These are phyloP conservation scores for Sphagnum tenellum DNA, from an alignment of 225 moss, liverwort and hornwort genomes.

Conservation along the genomic window DNA sequence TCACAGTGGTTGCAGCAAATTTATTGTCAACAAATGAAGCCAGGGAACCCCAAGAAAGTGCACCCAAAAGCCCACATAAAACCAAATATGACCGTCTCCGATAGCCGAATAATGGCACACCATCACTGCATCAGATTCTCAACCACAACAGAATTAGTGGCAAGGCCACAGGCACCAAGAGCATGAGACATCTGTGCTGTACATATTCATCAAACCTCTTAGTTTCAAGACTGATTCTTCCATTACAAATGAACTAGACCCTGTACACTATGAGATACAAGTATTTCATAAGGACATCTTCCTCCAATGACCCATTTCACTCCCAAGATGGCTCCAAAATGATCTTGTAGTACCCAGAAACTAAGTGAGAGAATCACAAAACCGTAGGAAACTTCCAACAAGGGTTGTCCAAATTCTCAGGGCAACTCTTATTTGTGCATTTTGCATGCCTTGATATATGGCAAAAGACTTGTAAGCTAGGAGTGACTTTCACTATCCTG, in stretches of 20 bases:
- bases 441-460: too few relatives aligned
- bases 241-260: neutral
- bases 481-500: too few relatives aligned
- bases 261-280: neutral
- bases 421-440: too few relatives aligned
- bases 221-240: too few relatives aligned
- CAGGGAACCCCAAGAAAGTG: slow-evolving; percentile 45
- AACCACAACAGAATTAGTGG: too few relatives aligned
- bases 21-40: slow-evolving; percentile 43
- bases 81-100: slow-evolving; percentile 65
- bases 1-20: slow-evolving; percentile 38
- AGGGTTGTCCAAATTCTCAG: neutral
- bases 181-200: neutral
- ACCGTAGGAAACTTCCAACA: too few relatives aligned
- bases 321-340: neutral
- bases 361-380: too few relatives aligned
- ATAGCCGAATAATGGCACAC: slow-evolving; percentile 58
- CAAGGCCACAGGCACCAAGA: neutral
- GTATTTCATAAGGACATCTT: slow-evolving; percentile 4
- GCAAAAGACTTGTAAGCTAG: too few relatives aligned
- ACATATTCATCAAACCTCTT: neutral
- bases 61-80: slow-evolving; percentile 55
- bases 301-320: too few relatives aligned
- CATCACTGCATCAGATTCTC: slow-evolving; percentile 29
- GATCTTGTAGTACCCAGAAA: too few relatives aligned